Conservation (phyloP, 2,329 filamentous ascomycete genomes). For the Albophoma yamanashiensis region DNA sequence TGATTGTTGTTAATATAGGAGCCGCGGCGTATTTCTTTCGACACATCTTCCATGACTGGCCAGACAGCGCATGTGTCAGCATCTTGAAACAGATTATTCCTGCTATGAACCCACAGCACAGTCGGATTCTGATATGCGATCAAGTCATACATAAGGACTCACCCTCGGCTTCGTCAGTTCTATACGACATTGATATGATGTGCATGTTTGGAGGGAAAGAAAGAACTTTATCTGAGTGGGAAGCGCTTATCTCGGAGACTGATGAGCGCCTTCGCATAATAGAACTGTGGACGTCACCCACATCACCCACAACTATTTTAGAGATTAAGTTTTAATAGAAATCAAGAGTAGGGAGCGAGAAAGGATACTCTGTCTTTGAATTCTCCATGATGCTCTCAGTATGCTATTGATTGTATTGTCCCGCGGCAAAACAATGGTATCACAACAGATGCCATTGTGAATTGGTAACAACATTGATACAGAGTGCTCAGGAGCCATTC, state of each 20-base stretch:
- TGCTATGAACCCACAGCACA: neutral
- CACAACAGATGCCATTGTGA: too few species aligned
- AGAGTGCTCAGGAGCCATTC: too few species aligned
- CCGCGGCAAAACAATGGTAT: too few species aligned
- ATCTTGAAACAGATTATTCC: neutral
- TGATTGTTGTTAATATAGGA: neutral
- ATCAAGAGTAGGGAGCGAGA: neutral
- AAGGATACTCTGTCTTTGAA: neutral
- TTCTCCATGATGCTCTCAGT: neutral
- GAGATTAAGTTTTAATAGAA: neutral
- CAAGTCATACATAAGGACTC: neutral
- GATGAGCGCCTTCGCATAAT: neutral
- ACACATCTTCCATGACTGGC: neutral
- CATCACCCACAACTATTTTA: neutral
- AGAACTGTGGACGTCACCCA: neutral
- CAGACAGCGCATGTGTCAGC: neutral
- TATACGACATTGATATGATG: neutral
- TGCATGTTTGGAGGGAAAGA: neutral
- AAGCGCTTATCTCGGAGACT: neutral
- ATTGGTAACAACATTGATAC: too few species aligned
- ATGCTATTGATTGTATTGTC: too few species aligned
- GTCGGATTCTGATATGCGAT: neutral
- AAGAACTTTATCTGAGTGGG: neutral
- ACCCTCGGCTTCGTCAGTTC: neutral
- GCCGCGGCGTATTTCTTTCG: neutral